A percentile compares a stretch with the other conserved stretches of the same genome.
phyloP scores from a whole-genome alignment of 176 grass and related monocot genomes.

The Coix lacrymajobi region DNA sequence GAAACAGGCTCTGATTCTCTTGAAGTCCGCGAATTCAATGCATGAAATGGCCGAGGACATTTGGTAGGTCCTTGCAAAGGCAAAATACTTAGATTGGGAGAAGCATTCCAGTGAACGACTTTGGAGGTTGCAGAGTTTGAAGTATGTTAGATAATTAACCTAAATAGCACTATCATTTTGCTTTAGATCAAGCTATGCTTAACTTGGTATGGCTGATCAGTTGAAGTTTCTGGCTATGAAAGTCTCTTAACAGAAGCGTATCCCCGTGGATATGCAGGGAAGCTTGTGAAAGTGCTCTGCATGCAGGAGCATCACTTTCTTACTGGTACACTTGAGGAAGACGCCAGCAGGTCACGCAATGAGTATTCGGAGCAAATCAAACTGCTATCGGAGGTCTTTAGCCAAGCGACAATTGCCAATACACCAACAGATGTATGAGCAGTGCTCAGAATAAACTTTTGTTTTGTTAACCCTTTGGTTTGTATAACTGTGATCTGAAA shows the following conservation, averaged over 20 bases:
- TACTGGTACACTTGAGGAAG: slow-evolving; percentile 36
- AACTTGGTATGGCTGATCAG: neutral
- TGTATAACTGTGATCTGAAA: slow-evolving; percentile 9
- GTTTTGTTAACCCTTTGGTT: neutral
- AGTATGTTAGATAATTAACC: slow-evolving; percentile 23
- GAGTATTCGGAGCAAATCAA: slow-evolving; percentile 52
- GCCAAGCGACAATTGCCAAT: slow-evolving; percentile 40
- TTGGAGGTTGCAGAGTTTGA: slow-evolving; percentile 65
- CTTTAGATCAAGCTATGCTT: neutral
- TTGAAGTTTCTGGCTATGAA: neutral
- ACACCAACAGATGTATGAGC: slow-evolving; percentile 58
- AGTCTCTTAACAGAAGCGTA: neutral
- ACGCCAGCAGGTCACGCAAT: slow-evolving; percentile 10
- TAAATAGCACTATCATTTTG: neutral
- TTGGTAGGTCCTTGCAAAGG: slow-evolving; percentile 71
- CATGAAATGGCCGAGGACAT: slow-evolving; percentile 55
- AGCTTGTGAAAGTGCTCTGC: slow-evolving; percentile 66
- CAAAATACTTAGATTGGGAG: slow-evolving; percentile 80
- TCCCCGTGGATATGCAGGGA: slow-evolving; percentile 37
- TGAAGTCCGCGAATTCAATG: slow-evolving; percentile 36
- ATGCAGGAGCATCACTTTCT: slow-evolving; percentile 65
- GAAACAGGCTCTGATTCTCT: slow-evolving; percentile 64
- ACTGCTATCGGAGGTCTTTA: slow-evolving; percentile 64
- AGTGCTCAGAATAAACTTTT: neutral
- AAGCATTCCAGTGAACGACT: slow-evolving; percentile 45